Evolutionary conservation across 1,284 basidiomycete genomes (phyloP), one percentile per base, ranked within the genome.

Genomic region (Rhodotorula mucilaginosa): DNA sequence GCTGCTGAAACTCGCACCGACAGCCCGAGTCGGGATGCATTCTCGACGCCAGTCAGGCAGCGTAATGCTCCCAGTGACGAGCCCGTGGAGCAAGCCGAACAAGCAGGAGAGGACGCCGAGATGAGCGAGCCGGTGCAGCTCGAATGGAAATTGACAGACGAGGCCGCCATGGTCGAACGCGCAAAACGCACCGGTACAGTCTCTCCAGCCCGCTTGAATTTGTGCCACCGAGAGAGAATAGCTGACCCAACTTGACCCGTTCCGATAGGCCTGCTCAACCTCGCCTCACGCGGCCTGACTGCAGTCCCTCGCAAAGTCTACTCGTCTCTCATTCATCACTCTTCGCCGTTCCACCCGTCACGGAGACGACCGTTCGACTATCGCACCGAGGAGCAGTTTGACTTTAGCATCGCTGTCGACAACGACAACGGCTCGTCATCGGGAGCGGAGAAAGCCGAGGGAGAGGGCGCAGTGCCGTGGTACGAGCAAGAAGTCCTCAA

Each of bases 401-500:
- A 61, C 59, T 57, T 67, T 23, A 57, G 58, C 13, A 61, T 68
- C 15, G 23, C 57, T 19, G 34, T 52, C 34, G 49, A 19, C 18
- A 64, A 60, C 0, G 61, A 57, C 51, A 44, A 23, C 26, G 39
- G 12, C 39, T 44, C 39, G 39, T 10, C 39, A 1, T 13, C 39
- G 39, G 39, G 39, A 23, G 34, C 10, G 29, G 60, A 10, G 7
- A 8, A 5, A 23, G 26, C 26, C 51, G 23, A 23, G 10, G 29
- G 10, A 12, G 29, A 26, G 26, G 26, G 26, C 8, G 26, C 34
- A 29, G 52, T 63, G 52, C 44, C 52, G 2, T 75, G 74, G 74
- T 75, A 69, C 51, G 71, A 75, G 54, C 74, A 76, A 52, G 31
- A 54, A 2, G 70, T 70, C 7, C 47, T 76, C 31, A 56, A 54